Evolutionary conservation across 1,284 basidiomycete species (phyloP), one percentile per base, ranked within the genome.

Genomic region (Earliella scabrosa): DNA sequence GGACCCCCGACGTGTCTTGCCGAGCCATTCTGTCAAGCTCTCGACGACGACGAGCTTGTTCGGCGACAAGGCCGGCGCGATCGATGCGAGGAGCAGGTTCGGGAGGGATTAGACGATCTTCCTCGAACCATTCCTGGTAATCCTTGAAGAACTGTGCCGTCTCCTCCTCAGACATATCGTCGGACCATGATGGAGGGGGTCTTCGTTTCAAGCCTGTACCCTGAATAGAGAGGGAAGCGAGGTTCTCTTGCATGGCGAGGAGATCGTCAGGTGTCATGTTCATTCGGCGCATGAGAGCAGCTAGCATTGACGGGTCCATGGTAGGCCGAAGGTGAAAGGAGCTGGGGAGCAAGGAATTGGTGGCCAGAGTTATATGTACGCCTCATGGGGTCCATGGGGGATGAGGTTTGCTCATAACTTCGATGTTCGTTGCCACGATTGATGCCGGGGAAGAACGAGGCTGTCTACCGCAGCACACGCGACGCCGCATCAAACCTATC

Each of bases 61-160:
- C 46, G 16, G 41, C 13, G 16, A 59, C 47, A 24, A 62, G 41
- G 16, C 26, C 26, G 24, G 29, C 45, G 18, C 52, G 48, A 31
- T 59, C 56, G 24, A 54, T n/a, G 24, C n/a, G 38, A 5, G 35
- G 46, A 2, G 56, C 44, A 5, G 40, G 48, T 14, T 51, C 47
- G 0, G 53, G 61, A 32, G 61, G 51, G n/a, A 56, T 39, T 7
- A 38, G 48, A 35, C 53, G 32, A 39, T 60, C 58, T 21, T 60
- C 61, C n/a, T 58, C 58, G 20, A 60, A 50, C 58, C 58, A 60
- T 3, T 45, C 51, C 39, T 44, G 32, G 32, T 60, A 60, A 6
- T 54, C 52, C 23, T 36, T 39, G 39, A 53, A 32, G 41, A 52
- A 56, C 20, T 41, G 54, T 1, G 44, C 16, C 20, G 46, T 39